Base-by-base conservation (phyloP, 139 green algal species). In the Diplosphaera chodatii region DNA sequence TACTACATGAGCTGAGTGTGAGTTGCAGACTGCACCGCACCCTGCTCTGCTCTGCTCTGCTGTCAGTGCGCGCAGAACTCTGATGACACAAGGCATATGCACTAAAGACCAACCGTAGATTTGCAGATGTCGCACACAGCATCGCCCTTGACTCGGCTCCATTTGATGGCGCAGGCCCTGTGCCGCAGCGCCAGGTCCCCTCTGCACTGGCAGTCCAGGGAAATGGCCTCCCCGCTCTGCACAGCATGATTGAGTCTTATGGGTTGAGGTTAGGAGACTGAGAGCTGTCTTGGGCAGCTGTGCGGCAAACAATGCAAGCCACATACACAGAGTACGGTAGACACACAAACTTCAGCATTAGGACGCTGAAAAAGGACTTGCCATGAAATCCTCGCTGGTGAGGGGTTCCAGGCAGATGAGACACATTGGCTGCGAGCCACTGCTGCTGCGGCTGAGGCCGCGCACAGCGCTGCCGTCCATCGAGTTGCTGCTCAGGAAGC, bases 401-500 rank as follows among this genome's bases (percentile, higher is more conserved):
- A 95, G 74, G 25, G 84, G 76, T 55, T 95, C 88, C 56, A 95
- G 67, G 78, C 90, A 95, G 64, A 95, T 95, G 25, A 95, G 74
- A 78, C 90, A 94, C 29, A 87, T 72, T 15, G 34, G 67, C 28
- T 40, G 31, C 27, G 27, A 33, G 59, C 59, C 59, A n/a, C 59
- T 65, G 59, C 59, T 32, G 59, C 59, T 65, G 59, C 48, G 48
- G 48, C 48, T 59, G 10, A 59, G 48, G 48, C 48, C 48, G 16
- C 48, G 48, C 16, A 25, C 48, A 5, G 16, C 48, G 13, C 16
- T 25, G 48, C 48, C 18, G 48, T 59, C 48, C 16, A 23, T 59
- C 48, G 48, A 59, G 16, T 25, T 25, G 48, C 48, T 59, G 48
- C 16, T 59, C 13, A 59, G 48, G 48, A 59, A 59, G 16, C 48